Evolutionary conservation across 2,329 filamentous ascomycete genomes (phyloP), one percentile per base, ranked within the genome.

Genomic region (Colletotrichum cordylinicola): DNA sequence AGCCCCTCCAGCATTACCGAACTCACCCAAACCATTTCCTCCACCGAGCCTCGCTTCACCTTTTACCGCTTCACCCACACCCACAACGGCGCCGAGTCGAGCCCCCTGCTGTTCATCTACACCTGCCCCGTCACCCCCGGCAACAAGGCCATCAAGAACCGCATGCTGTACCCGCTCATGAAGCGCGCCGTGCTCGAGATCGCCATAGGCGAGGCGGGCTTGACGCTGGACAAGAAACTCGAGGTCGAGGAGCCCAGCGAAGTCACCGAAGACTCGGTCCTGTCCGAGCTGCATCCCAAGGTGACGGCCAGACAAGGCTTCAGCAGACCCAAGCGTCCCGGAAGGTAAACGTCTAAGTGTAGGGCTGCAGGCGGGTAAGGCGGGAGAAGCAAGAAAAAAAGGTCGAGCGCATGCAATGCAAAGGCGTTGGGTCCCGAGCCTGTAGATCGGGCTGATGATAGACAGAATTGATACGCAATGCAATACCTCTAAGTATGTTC

Each of bases 111-210:
- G 8, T 97, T 97, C 86, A 92, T 97, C 82, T 96, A 96, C 86
- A 96, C 94, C 8, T 96, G 94, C 83, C 95, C 95, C 1, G 87
- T 90, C 9, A 89, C 93, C 6, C 86, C 90, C 0, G 90, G 87
- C 33, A 91, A 89, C 68, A 94, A 93, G 85, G 87, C 90, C 68
- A 94, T 97, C 86, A 96, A 95, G 86, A 93, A 94, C 85, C 90
- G 94, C 78, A 98, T 98, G 95, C 85, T 97, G 81, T 97, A 97
- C 83, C 94, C 95, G 39, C 86, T 93, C 31, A 93, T 93, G 87
- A 93, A 93, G 85, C 88, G 91, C 13, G 90, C 91, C 29, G 93
- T 95, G 4, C 87, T 96, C 35, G 85, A 87, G n/a, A 83, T 93
- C 39, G 94, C 94, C 21, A 91, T 93, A 80, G 85, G 85, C 43